Percentiles rank a stretch among this genome's conserved stretches.
Conservation (phyloP, 208 protist genomes). For the Leishmania gerbilli region DNA sequence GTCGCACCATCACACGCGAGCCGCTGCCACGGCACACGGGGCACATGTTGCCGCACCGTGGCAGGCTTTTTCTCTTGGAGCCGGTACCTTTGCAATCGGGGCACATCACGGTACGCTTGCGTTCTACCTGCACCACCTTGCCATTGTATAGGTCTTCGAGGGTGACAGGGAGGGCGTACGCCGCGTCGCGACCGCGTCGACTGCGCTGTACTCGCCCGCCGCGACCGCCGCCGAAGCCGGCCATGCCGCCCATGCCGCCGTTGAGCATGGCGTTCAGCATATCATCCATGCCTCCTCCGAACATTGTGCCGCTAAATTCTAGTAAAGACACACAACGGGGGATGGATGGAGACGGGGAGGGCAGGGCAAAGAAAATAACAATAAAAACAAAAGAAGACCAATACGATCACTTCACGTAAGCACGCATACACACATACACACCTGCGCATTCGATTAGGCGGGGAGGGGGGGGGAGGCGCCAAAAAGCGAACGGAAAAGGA, state of each 20-base stretch:
- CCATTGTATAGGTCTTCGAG: conserved; percentile 86
- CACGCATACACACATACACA: not conserved
- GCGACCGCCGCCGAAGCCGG: not conserved
- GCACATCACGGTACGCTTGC: conserved; percentile 56
- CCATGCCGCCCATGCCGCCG: conserved; percentile 36
- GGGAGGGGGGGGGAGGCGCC: too few relatives aligned
- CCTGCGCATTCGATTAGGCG: not conserved
- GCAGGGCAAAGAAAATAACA: not conserved
- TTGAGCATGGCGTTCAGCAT: conserved; percentile 82
- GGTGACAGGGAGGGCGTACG: conserved; percentile 54
- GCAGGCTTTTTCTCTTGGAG: conserved; percentile 28
- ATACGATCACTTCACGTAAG: not conserved
- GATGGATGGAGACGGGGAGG: not conserved
- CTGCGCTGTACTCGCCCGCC: conserved; percentile 22
- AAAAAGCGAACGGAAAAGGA: not conserved
- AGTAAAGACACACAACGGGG: not conserved
- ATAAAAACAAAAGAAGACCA: not conserved
- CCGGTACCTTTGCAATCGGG: conserved; percentile 65
- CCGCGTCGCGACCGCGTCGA: conserved; percentile 28
- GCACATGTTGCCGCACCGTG: conserved; percentile 47
- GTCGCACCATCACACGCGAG: conserved; percentile 81
- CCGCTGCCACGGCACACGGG: conserved; percentile 92
- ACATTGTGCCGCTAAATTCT: conserved; percentile 28
- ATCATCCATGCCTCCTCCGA: conserved; percentile 51
- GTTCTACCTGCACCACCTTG: conserved; percentile 52